Base-by-base conservation (phyloP, 441 rosid genomes). In the Pelargonium fulgidum region DNA sequence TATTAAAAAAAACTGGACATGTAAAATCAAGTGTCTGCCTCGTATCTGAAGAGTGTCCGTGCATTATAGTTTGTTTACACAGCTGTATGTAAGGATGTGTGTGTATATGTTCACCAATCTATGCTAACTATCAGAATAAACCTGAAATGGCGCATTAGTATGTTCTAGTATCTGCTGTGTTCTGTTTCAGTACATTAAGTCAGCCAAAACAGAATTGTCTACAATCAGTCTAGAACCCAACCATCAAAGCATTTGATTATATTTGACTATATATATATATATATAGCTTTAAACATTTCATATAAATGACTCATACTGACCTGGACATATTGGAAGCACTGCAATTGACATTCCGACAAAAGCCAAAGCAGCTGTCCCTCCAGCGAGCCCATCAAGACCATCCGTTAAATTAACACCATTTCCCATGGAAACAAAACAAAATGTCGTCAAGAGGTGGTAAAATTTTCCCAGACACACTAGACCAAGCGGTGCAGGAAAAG, bases 241-340 rank as follows among this genome's bases (percentile, higher is more conserved):
- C 3, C 39, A 33, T 29, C 36, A 29, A 29, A 29, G 36, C 36
- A 29, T 3, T 29, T 29, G 36, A 50, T 50, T 50, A 2, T 13
- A 50, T 50, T 14, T 50, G 58, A 16, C 14, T 50, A 14, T 1
- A 14, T 6, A 50, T 17, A 16, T 3, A 29, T 3, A 19, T 20
- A 62, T 20, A 62, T 11, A 11, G 41, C 41, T 62, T 62, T 62
- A 2, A 62, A 24, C 8, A 29, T 26, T 26, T 26, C 17, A 61
- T n/a, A 20, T 71, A 52, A 72, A 3, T 1, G 24, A 69, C 13
- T 10, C 65, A 52, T 73, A 82, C 90, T 76, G 68, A 93, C 98
- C 97, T 54, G 97, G 75, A 83, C 92, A 89, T 72, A 91, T 80
- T 2, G 99, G 97, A 75, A 93, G 95, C 78, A 85, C 99, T 29